Evolutionary conservation across 768 basidiomycete genomes (phyloP), one percentile per base, ranked within the genome.

Genomic region (Cubamyces sp.): DNA sequence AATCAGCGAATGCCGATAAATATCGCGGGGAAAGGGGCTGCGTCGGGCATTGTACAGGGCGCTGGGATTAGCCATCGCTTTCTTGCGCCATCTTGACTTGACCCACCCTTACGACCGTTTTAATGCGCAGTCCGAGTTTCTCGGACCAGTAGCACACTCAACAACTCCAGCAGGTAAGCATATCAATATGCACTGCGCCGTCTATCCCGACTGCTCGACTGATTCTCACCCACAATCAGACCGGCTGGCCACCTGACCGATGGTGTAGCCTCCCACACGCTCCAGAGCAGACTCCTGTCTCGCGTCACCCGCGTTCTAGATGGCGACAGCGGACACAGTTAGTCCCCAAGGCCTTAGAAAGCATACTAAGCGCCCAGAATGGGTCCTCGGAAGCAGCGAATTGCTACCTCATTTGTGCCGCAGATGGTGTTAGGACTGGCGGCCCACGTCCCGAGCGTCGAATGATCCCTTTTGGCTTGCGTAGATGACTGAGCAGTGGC

Each of bases 401-500:
- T 60, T 25, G n/a, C 59, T 39, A 18, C 43, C 59, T 60, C 59
- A 60, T 60, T 46, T 6, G 51, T 39, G 42, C 42, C 26, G 30
- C 19, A 34, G 59, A 60, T 60, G 59, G 42, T 60, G 59, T 18
- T 28, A 53, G 34, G 42, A 45, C 51, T 19, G 6, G 16, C 19
- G 34, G 18, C 43, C 59, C 34, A 14, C 19, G 50, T 19, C 49
- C 54, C 25, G 45, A n/a, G 30, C 43, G 51, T 53, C 23, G 30
- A 34, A 40, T 11, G 5, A 19, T 18, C 18, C 21, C 43, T 23
- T 7, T 42, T 25, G 34, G 34, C 46, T 48, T 16, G 28, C 19
- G 18, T 19, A 39, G 59, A 60, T 60, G 59, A 60, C 59, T 60
- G 59, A 60, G 57, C 57, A 48, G 25, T 40, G 43, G 51, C 51